These are phyloP conservation scores for Zygoascus meyerae DNA, from an alignment of 1,139 yeast genomes.

Conservation along the genomic window DNA sequence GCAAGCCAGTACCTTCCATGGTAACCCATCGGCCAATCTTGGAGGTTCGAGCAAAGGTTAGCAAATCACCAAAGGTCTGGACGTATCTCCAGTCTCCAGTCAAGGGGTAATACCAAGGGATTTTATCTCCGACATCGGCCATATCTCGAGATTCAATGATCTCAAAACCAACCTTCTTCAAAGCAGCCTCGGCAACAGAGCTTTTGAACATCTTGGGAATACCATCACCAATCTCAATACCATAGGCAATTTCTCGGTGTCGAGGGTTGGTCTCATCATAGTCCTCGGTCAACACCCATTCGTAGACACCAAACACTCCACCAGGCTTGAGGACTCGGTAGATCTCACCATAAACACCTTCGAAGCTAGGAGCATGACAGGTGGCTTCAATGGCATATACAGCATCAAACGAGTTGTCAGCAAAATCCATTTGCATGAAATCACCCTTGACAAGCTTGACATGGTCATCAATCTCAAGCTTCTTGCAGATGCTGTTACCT, in stretches of 20 bases:
- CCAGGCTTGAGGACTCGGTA: conserved; percentile 96
- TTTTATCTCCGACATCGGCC: conserved; percentile 73
- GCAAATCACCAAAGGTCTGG: conserved; percentile 70
- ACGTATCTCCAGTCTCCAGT: conserved; percentile 89
- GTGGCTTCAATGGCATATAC: conserved; percentile 99
- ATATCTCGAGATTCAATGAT: conserved; percentile 70
- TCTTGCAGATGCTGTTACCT: conserved; percentile 75
- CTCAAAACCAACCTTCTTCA: conserved; percentile 82
- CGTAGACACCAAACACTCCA: conserved; percentile 95
- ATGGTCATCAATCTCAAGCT: conserved; percentile 61
- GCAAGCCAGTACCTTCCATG: conserved; percentile 66
- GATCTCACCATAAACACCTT: conserved; percentile 93
- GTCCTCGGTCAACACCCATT: conserved; percentile 96
- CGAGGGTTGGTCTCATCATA: conserved; percentile 83
- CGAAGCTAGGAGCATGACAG: conserved; percentile 94
- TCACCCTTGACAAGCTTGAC: conserved; percentile 91
- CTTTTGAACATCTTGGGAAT: conserved; percentile 92
- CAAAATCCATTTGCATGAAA: conserved; percentile 98
- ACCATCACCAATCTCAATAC: conserved; percentile 97
- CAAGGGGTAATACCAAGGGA: conserved; percentile 98
- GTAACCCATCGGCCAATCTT: conserved; percentile 80
- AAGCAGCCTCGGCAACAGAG: conserved; percentile 82
- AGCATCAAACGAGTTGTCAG: conserved; percentile 83
- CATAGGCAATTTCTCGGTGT: conserved; percentile 93
- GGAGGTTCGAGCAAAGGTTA: conserved; percentile 87